Evolutionary conservation across 1,284 basidiomycete genomes (phyloP), one percentile per base, ranked within the genome.

Genomic region (Meripilus lineatus): DNA sequence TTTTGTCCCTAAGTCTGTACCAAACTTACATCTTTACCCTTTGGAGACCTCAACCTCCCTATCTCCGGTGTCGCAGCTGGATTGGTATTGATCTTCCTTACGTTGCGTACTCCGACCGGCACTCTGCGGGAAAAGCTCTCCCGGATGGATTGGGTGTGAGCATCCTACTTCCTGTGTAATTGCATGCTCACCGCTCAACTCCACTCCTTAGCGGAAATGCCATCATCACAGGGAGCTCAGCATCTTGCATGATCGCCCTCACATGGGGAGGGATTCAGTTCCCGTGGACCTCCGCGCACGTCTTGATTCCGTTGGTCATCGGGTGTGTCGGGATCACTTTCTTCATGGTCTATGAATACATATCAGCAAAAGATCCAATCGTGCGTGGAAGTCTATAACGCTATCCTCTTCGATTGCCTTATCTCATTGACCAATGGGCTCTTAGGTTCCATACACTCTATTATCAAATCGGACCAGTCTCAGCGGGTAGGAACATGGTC

Each of bases 21-120:
- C 28, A n/a, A n/a, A 10, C 8, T n/a, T 30, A 30, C 8, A 8
- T n/a, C 28, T 10, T 30, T 30, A 8, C 8, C n/a, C 14, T 42
- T 7, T 25, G 20, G 24, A 59, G 56, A 64, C 48, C 40, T 70
- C 52, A 70, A 70, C 46, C 49, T 70, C 2, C 68, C 67, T 2
- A 44, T 68, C 4, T 55, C 61, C 3, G 66, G 57, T 14, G 50
- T 66, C 20, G 54, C 66, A 0, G 57, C 67, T 41, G 45, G 48
- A n/a, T 57, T 69, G 18, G 58, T 68, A 18, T 23, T 44, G 20
- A 32, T 48, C 32, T 50, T 38, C 46, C 35, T 47, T 18, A 11
- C 35, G 13, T 41, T 44, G 3, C 28, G 41, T 10, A 45, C 43
- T 3, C 48, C 49, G 8, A 28, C 38, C 17, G 46, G 47, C 18